phyloP scores from a whole-genome alignment of 345 rosid genomes.

The Pugionium cornutum region DNA sequence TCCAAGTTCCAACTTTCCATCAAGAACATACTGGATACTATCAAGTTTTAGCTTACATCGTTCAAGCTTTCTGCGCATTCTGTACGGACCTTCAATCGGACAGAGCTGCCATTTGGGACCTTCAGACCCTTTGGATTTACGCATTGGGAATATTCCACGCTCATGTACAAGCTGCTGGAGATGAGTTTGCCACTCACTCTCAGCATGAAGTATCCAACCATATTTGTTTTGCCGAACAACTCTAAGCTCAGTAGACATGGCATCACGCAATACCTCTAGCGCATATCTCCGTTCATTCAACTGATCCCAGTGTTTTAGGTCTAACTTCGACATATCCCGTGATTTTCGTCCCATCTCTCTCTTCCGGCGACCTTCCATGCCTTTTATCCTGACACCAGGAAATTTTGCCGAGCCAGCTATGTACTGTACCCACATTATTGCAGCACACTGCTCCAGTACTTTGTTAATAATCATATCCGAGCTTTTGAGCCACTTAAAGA shows the following conservation, averaged over 20 bases:
- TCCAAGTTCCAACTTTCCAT: slow-evolving; percentile 62
- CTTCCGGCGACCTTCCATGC: slow-evolving; percentile 77
- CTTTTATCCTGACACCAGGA: slow-evolving; percentile 86
- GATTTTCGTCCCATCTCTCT: slow-evolving; percentile 85
- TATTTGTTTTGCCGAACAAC: slow-evolving; percentile 95
- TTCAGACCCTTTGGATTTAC: slow-evolving; percentile 47
- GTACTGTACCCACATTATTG: slow-evolving; percentile 84
- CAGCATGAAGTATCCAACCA: slow-evolving; percentile 96
- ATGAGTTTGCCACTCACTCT: slow-evolving; percentile 92
- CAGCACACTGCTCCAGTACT: slow-evolving; percentile 88
- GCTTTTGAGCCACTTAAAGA: slow-evolving; percentile 75
- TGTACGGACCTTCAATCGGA: slow-evolving; percentile 91
- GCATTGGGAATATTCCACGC: slow-evolving; percentile 81
- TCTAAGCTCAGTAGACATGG: slow-evolving; percentile 89
- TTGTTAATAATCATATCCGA: slow-evolving; percentile 61
- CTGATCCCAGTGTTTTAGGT: slow-evolving; percentile 81
- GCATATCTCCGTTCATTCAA: slow-evolving; percentile 81
- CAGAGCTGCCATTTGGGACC: slow-evolving; percentile 92
- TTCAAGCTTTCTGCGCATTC: slow-evolving; percentile 96
- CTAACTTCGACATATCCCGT: slow-evolving; percentile 67
- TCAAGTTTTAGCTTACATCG: slow-evolving; percentile 70
- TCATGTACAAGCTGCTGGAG: slow-evolving; percentile 91
- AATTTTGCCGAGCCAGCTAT: slow-evolving; percentile 85
- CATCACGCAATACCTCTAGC: slow-evolving; percentile 77
- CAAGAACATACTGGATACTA: slow-evolving; percentile 66